A percentile compares a stretch with the other conserved stretches of the same genome.
phyloP scores from a whole-genome alignment of 2,329 filamentous ascomycete species.

The Cercospora zeae-maydis region DNA sequence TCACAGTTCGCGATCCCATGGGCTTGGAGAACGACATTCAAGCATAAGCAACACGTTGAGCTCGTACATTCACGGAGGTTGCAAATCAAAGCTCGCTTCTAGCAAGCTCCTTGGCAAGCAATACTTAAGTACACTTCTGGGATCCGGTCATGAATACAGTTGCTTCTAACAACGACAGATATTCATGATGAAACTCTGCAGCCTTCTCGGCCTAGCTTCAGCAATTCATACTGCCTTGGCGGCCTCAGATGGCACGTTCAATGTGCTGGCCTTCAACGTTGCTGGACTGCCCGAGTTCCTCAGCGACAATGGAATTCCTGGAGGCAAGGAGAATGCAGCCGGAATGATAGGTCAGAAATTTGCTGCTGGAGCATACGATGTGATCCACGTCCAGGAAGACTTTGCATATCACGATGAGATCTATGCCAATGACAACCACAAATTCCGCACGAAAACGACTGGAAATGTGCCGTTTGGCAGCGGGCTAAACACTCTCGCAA shows the following conservation, averaged over 20 bases:
- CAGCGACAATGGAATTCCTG: constrained; percentile 58
- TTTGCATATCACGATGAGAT: constrained; percentile 66
- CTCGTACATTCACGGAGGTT: background rate
- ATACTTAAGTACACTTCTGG: background rate
- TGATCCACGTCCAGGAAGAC: constrained; percentile 64
- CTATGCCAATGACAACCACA: constrained; percentile 58
- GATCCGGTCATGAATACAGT: background rate
- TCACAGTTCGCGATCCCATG: background rate
- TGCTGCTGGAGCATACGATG: constrained; percentile 55
- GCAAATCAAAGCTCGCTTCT: background rate
- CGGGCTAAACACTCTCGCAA: constrained; percentile 62
- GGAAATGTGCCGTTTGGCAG: constrained; percentile 62
- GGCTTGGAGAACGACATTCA: background rate
- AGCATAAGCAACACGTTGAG: background rate
- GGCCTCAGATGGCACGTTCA: constrained; percentile 37
- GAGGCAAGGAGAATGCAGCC: constrained; percentile 59
- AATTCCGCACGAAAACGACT: constrained; percentile 60
- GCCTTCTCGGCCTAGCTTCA: background rate
- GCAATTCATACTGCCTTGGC: background rate
- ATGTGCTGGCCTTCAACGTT: constrained; percentile 56
- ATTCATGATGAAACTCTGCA: background rate
- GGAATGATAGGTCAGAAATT: constrained; percentile 56
- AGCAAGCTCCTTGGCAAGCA: background rate
- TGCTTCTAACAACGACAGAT: background rate
- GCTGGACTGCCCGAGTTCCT: constrained; percentile 57